These are phyloP conservation scores for Phytophthora tentaculata DNA, from an alignment of 352 stramenopile species.

Conservation along the genomic window DNA sequence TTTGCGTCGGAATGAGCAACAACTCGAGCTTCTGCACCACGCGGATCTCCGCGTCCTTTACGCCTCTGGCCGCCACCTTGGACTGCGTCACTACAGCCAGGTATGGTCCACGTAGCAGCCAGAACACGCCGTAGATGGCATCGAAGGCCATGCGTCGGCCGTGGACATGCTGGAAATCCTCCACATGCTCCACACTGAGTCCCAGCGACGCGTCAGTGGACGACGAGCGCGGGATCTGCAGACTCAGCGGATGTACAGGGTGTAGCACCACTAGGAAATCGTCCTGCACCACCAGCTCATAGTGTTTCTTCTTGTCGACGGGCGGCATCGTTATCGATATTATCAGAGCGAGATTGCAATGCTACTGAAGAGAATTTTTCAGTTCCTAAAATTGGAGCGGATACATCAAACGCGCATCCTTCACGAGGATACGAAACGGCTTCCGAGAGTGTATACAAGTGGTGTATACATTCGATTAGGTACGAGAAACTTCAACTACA, in stretches of 20 bases:
- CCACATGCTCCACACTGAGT: slow-evolving; percentile 65
- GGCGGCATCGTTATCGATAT: slow-evolving; percentile 12
- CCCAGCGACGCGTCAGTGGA: slow-evolving; percentile 42
- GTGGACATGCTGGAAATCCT: slow-evolving; percentile 69
- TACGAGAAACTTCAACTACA: slow-evolving; percentile 22
- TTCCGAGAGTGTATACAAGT: neutral
- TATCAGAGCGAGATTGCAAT: neutral
- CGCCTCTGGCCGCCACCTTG: slow-evolving; percentile 56
- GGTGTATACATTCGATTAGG: slow-evolving; percentile 8
- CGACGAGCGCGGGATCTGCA: slow-evolving; percentile 53
- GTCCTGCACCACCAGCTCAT: slow-evolving; percentile 79
- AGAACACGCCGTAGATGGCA: slow-evolving; percentile 83
- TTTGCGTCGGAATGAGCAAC: slow-evolving; percentile 69
- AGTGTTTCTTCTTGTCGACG: slow-evolving; percentile 42
- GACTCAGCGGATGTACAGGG: slow-evolving; percentile 48
- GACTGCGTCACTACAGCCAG: slow-evolving; percentile 77
- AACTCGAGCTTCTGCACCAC: slow-evolving; percentile 67
- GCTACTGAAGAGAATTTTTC: slow-evolving; percentile 11
- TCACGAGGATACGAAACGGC: slow-evolving; percentile 20
- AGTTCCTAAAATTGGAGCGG: neutral
- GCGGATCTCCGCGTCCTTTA: slow-evolving; percentile 62
- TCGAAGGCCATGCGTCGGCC: slow-evolving; percentile 79
- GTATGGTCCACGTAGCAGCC: slow-evolving; percentile 70
- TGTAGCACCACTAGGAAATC: slow-evolving; percentile 70
- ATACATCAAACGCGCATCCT: neutral